Percentiles rank a stretch among this genome's conserved stretches.
Conservation (phyloP, 148 eudicot genomes). For the Vaccinium corymbosum region DNA sequence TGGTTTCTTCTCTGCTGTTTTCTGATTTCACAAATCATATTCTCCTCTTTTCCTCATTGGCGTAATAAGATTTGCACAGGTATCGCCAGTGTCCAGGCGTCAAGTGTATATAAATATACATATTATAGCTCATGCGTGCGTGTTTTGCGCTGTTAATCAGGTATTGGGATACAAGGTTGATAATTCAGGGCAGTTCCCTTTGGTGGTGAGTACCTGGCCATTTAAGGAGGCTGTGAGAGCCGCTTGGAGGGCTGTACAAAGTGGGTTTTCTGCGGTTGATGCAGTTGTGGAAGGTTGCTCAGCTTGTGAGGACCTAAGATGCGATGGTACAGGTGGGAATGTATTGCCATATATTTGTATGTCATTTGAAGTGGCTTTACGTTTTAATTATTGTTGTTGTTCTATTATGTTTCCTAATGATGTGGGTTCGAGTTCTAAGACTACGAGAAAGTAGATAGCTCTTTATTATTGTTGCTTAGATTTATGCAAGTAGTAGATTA, state of each 20-base stretch:
- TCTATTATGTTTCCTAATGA: neutral
- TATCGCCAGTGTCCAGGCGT: too few species aligned
- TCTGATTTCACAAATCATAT: too few species aligned
- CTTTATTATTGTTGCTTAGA: neutral
- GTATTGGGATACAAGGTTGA: conserved; percentile 39
- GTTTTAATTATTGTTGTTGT: neutral
- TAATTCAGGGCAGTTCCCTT: conserved; percentile 41
- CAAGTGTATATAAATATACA: neutral
- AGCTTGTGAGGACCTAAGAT: conserved; percentile 76
- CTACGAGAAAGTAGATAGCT: neutral
- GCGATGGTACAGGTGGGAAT: conserved; percentile 81
- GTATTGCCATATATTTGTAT: neutral
- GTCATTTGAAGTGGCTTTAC: neutral
- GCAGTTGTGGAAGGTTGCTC: conserved; percentile 92
- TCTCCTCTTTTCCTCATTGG: too few species aligned
- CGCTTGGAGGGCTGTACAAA: conserved; percentile 69
- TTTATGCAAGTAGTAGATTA: neutral
- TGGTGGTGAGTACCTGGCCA: conserved; percentile 94
- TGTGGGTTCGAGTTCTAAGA: neutral
- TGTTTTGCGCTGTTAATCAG: conserved; percentile 25
- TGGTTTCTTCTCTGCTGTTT: too few species aligned
- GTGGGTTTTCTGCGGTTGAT: conserved; percentile 77
- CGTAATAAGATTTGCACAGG: too few species aligned
- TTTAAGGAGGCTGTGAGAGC: conserved; percentile 84
- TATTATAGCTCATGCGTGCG: neutral